phyloP scores from a whole-genome alignment of 306 rosid genomes.

The Vigna reflexopilosa region DNA sequence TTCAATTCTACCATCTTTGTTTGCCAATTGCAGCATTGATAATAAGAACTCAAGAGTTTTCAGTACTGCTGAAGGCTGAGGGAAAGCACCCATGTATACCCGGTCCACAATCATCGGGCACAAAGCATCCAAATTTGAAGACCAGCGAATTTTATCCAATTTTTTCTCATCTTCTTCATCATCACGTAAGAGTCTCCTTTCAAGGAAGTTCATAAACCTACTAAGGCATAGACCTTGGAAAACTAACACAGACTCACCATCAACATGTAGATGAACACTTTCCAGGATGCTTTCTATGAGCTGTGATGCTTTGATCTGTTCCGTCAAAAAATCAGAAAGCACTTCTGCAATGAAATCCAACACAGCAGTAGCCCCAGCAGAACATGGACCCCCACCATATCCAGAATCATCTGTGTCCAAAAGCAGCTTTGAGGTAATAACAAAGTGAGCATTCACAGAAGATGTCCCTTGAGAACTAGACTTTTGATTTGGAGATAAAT shows the following conservation, averaged over 20 bases:
- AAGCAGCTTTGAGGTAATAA: conserved; percentile 79
- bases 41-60: conserved; percentile 94
- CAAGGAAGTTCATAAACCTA: conserved; percentile 94
- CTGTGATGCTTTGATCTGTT: conserved; percentile 85
- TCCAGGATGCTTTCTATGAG: conserved; percentile 88
- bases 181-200: conserved; percentile 95
- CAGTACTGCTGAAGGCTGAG: conserved; percentile 84
- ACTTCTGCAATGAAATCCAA: conserved; percentile 97
- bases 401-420: conserved; percentile 92
- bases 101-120: conserved; percentile 99
- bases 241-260: conserved; percentile 80
- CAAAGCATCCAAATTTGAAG: conserved; percentile 89
- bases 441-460: conserved; percentile 63
- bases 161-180: conserved; percentile 97
- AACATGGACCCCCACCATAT: conserved; percentile 99
- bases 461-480: conserved; percentile 70
- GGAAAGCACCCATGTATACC: conserved; percentile 97
- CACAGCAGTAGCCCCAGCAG: conserved; percentile 95
- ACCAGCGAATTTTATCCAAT: conserved; percentile 96
- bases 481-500: conserved; percentile 73
- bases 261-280: conserved; percentile 81
- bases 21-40: conserved; percentile 97
- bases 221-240: conserved; percentile 97
- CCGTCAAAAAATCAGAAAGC: conserved; percentile 91
- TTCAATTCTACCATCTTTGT: conserved; percentile 98